phyloP scores from a whole-genome alignment of 2,329 filamentous ascomycete genomes.

The Ceratocystis cacaofunesta region DNA sequence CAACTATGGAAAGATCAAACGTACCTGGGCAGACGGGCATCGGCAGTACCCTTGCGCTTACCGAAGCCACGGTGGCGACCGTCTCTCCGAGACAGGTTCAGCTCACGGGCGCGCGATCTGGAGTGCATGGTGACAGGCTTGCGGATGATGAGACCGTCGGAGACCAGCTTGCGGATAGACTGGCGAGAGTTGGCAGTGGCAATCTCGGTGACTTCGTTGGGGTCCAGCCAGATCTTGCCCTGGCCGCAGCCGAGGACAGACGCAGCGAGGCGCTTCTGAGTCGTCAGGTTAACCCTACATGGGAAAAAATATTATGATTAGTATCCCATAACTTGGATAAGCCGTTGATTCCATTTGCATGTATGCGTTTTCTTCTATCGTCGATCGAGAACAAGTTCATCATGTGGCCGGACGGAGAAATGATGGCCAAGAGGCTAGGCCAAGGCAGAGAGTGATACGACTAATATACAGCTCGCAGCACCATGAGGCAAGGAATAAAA shows the following conservation, averaged over 20 bases:
- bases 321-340: conserved; percentile 3
- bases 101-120: conserved; percentile 83
- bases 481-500: not conserved
- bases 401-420: not conserved
- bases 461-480: not conserved
- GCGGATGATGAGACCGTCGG: conserved; percentile 99
- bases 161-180: conserved; percentile 98
- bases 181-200: conserved; percentile 99
- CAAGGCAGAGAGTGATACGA: not conserved
- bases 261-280: conserved; percentile 99
- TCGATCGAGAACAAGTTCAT: not conserved
- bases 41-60: conserved; percentile 99
- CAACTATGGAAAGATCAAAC: conserved; percentile 23
- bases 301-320: conserved; percentile 17
- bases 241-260: conserved; percentile 97
- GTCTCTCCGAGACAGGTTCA: conserved; percentile 86
- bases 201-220: conserved; percentile 98
- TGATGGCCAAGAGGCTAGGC: not conserved
- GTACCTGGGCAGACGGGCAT: conserved; percentile 97
- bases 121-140: conserved; percentile 99
- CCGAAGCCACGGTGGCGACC: conserved; percentile 98
- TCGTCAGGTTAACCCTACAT: conserved; percentile 92
- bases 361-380: not conserved
- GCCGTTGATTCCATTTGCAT: not conserved
- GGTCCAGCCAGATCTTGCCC: conserved; percentile 99